Conservation (phyloP, 2,329 filamentous ascomycete species). For the Trichoderma gracile region DNA sequence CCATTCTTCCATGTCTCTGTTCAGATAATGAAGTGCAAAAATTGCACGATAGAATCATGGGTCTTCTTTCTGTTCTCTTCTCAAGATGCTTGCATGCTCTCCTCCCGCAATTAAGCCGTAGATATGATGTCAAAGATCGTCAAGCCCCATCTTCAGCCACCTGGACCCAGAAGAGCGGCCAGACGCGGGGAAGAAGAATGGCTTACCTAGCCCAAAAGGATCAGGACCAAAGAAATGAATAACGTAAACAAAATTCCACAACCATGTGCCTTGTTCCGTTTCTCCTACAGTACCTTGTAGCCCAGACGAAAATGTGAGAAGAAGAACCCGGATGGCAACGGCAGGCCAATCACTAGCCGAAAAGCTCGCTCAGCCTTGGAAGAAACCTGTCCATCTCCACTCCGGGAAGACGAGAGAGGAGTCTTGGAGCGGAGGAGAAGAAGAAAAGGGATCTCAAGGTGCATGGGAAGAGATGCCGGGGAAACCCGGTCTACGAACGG, state of each 20-base stretch:
- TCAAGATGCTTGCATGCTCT: background rate
- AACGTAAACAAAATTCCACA: background rate
- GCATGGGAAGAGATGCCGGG: constrained; percentile 1
- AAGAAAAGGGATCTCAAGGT: background rate
- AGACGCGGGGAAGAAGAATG: background rate
- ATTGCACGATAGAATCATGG: background rate
- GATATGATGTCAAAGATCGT: constrained; percentile 5
- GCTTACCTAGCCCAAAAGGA: background rate
- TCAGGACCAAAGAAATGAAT: background rate
- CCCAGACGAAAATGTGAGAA: background rate
- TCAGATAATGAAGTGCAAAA: too few species aligned
- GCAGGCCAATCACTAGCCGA: background rate
- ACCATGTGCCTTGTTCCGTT: background rate
- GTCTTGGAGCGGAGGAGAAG: too few species aligned
- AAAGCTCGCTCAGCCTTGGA: constrained; percentile 5
- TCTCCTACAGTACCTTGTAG: too few species aligned
- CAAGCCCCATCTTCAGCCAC: background rate
- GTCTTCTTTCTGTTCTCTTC: too few species aligned
- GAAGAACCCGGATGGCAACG: constrained; percentile 12
- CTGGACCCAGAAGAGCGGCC: background rate
- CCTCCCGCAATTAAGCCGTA: background rate
- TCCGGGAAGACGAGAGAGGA: background rate
- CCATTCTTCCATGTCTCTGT: too few species aligned
- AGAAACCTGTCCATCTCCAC: background rate
- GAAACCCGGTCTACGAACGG: constrained; percentile 13